Evolutionary conservation across 2,329 filamentous ascomycete genomes (phyloP), one percentile per base, ranked within the genome.

Genomic region (Arthrobotrys pseudoclavata): DNA sequence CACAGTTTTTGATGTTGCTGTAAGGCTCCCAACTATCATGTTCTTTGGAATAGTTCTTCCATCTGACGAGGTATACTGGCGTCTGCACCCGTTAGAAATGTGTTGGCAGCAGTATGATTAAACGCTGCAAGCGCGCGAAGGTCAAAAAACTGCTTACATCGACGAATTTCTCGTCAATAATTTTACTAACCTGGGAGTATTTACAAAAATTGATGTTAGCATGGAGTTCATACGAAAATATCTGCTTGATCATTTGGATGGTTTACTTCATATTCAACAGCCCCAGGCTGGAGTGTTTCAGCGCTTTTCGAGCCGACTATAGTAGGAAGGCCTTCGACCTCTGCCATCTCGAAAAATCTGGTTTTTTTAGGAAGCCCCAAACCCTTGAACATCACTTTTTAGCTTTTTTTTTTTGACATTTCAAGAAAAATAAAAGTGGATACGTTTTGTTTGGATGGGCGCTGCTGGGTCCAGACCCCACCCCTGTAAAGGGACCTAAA

Each of bases 11-110:
- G 5, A 81, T 48, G 53, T 80, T 80, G 2, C 22, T 34, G 4
- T 34, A 31, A 3, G 80, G 80, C 34, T 80, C 80, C 80, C 80
- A 81, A 4, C 66, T 81, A 31, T 80, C 63, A 12, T 71, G 22
- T 10, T 66, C 42, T 31, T 76, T 70, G 6, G 37, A n/a, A 40
- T 70, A 80, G n/a, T 68, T 63, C 34, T 79, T 79, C 80, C 80
- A 81, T 15, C 70, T 62, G 29, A 81, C 61, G 18, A 79, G 63
- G 20, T 79, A 71, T 10, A 48, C 13, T 1, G 37, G 34, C 34
- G 71, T 12, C 74, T 76, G n/a, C 9, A 31, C 13, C 15, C 13
- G 40, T 76, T 37, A 76, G 71, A 50, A 45, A 47, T 53, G 57
- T 64, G 48, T 66, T 76, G 64, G 6, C 20, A 40, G 48, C 50